Conservation (phyloP, 2,329 filamentous ascomycete species). For the Phialophora verrucosa region DNA sequence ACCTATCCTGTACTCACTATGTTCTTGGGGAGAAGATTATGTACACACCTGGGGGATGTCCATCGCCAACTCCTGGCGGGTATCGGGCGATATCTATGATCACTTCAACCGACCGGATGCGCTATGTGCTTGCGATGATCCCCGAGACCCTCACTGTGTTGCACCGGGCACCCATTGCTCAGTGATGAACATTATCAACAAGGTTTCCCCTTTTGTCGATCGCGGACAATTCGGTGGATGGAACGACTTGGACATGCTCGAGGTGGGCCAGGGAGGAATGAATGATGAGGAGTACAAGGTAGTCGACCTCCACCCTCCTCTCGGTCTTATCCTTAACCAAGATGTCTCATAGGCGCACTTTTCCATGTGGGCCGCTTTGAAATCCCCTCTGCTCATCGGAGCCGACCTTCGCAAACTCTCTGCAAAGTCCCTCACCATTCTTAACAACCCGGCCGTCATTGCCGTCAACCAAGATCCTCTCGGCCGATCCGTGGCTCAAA, state of each 20-base stretch:
- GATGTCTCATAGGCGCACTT: slow-evolving; percentile 46
- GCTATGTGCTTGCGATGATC: slow-evolving; percentile 49
- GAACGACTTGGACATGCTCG: slow-evolving; percentile 49
- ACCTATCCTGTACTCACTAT: slow-evolving; percentile 55
- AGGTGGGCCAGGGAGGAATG: slow-evolving; percentile 53
- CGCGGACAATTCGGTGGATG: slow-evolving; percentile 53
- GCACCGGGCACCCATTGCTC: slow-evolving; percentile 56
- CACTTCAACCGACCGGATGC: slow-evolving; percentile 52
- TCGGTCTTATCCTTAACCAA: slow-evolving; percentile 38
- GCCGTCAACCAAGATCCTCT: slow-evolving; percentile 56
- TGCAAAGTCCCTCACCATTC: slow-evolving; percentile 51
- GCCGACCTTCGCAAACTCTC: slow-evolving; percentile 51
- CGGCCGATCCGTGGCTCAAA: slow-evolving; percentile 50
- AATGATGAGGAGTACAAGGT: slow-evolving; percentile 45
- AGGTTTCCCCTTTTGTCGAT: slow-evolving; percentile 51
- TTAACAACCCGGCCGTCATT: slow-evolving; percentile 56
- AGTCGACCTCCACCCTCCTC: background rate
- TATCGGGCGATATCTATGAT: slow-evolving; percentile 56
- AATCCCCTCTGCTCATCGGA: slow-evolving; percentile 56
- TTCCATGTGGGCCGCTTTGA: slow-evolving; percentile 55
- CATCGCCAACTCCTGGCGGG: slow-evolving; percentile 56
- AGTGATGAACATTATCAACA: slow-evolving; percentile 58
- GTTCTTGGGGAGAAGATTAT: slow-evolving; percentile 60
- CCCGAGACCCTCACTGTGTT: slow-evolving; percentile 49
- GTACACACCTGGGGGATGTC: slow-evolving; percentile 55